A percentile compares a stretch with the other conserved stretches of the same genome.
These are phyloP conservation scores for Fragilaria crotonensis DNA, from an alignment of 108 stramenopile species.

Conservation along the genomic window DNA sequence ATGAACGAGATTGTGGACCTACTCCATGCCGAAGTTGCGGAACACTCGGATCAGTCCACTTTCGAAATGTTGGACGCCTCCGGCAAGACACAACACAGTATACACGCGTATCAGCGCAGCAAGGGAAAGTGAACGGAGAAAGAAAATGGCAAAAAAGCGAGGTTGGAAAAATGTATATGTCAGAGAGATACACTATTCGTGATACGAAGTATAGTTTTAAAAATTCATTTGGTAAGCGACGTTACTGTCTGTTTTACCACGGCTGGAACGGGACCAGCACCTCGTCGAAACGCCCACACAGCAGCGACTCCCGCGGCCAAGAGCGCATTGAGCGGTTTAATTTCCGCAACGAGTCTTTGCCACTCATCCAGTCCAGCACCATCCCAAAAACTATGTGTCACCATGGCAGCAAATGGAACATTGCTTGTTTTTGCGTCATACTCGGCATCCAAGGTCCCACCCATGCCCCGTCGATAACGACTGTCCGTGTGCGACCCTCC, in stretches of 20 bases:
- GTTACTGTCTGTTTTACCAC: conserved; percentile 7
- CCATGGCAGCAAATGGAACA: conserved; percentile 75
- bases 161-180: no score
- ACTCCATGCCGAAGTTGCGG: no score
- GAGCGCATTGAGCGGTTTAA: conserved; percentile 68
- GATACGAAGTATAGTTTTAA: no score
- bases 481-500: conserved; percentile 83
- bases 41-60: no score
- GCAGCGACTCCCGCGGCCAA: conserved; percentile 43
- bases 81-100: neutral
- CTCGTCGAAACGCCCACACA: conserved; percentile 15
- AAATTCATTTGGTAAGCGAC: no score
- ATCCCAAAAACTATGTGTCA: conserved; percentile 56
- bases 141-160: no score
- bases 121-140: no score
- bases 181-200: no score
- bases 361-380: conserved; percentile 14
- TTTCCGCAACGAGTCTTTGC: conserved; percentile 29
- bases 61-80: no score
- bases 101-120: no score
- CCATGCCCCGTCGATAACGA: conserved; percentile 69
- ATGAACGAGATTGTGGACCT: conserved; percentile 33
- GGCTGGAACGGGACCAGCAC: no score
- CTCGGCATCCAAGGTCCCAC: conserved; percentile 49
- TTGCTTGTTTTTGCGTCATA: conserved; percentile 68